A percentile compares a stretch with the other conserved stretches of the same genome.
Conservation (phyloP, 2,329 filamentous ascomycete genomes). For the Ceratocystis alfenasii region DNA sequence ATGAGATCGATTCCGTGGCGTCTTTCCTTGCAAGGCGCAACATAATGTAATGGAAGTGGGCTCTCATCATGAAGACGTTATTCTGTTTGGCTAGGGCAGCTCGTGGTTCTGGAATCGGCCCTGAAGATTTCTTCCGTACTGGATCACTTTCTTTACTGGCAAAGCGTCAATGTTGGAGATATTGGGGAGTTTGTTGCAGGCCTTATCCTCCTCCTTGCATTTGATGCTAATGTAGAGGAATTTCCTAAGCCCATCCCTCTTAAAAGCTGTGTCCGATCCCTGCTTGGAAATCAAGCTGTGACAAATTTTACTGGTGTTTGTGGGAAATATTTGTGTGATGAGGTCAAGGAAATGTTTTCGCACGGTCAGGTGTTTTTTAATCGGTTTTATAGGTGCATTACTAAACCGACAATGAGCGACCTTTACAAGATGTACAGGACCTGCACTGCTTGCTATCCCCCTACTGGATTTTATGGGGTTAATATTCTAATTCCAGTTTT, state of each 20-base stretch:
- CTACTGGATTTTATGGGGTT: background rate
- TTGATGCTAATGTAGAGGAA: background rate
- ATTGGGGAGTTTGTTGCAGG: background rate
- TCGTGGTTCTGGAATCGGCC: too few relatives aligned
- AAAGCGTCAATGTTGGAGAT: background rate
- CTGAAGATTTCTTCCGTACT: background rate
- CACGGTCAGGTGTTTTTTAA: background rate
- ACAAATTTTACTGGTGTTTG: background rate
- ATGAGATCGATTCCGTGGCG: too few relatives aligned
- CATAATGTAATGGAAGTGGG: too few relatives aligned
- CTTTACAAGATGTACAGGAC: background rate
- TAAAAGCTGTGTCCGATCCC: background rate
- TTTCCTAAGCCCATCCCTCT: background rate
- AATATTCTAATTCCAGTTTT: background rate
- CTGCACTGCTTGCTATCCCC: background rate
- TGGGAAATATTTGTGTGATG: background rate
- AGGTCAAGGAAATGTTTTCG: background rate
- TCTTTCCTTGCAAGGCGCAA: too few relatives aligned
- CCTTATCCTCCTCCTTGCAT: background rate
- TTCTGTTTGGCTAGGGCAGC: too few relatives aligned
- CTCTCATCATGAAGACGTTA: too few relatives aligned
- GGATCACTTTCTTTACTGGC: background rate
- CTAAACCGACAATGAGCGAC: background rate
- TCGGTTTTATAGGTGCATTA: background rate
- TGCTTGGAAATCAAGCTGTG: background rate